Evolutionary conservation across 768 basidiomycete genomes (phyloP).

Genomic region (Gloeostereum incarnatum): DNA sequence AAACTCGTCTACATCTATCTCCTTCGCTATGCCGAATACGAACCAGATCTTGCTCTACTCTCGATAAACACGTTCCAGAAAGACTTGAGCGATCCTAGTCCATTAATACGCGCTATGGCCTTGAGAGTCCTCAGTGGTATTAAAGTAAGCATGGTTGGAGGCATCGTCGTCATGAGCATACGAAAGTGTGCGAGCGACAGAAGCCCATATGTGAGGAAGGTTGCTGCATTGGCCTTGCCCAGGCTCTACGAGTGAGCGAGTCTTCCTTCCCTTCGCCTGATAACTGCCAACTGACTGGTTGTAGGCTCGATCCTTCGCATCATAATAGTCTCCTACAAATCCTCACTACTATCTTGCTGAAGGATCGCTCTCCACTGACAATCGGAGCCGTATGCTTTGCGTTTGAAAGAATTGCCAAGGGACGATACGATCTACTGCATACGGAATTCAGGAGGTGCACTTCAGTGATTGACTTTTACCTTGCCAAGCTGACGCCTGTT

Average conservation of each 20-base stretch:
- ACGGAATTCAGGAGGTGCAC: constrained; percentile 76
- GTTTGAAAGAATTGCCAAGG: constrained; percentile 82
- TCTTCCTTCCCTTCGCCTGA: not conserved
- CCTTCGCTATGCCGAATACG: constrained; percentile 84
- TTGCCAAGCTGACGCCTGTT: too few relatives aligned
- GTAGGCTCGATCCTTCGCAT: constrained; percentile 67
- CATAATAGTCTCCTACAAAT: constrained; percentile 63
- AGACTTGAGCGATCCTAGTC: constrained; percentile 86
- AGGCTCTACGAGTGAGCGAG: constrained; percentile 66
- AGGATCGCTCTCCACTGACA: constrained; percentile 77
- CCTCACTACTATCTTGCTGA: constrained; percentile 52
- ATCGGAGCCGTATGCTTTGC: constrained; percentile 82
- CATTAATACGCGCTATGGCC: constrained; percentile 94
- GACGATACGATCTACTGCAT: constrained; percentile 81
- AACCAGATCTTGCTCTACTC: constrained; percentile 90
- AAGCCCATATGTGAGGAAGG: constrained; percentile 93
- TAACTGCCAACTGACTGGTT: constrained; percentile 2
- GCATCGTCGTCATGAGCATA: constrained; percentile 78
- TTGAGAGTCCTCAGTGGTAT: constrained; percentile 89
- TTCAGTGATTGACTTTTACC: too few relatives aligned
- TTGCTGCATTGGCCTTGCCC: constrained; percentile 82
- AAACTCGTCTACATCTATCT: constrained; percentile 99
- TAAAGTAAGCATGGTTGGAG: constrained; percentile 80
- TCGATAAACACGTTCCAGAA: constrained; percentile 99
- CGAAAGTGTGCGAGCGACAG: constrained; percentile 88